Conservation (phyloP, 371 early-diverging fungal species). For the Blakeslea trispora region DNA sequence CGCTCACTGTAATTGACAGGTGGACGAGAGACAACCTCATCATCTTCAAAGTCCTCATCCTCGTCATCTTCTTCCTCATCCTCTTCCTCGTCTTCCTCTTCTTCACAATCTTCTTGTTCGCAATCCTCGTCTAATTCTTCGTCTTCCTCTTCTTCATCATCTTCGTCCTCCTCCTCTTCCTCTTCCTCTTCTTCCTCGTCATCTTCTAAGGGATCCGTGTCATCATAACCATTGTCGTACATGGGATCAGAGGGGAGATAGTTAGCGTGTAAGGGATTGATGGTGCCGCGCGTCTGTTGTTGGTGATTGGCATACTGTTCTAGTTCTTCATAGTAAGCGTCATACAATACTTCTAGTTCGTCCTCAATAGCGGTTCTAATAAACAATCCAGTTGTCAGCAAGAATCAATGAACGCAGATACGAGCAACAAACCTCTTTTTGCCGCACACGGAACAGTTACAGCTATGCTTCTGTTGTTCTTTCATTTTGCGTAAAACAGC, state of each 20-base stretch:
- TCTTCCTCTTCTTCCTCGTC: slow-evolving; percentile 33
- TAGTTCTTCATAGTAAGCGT: slow-evolving; percentile 90
- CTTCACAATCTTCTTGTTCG: slow-evolving; percentile 53
- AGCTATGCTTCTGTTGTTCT: slow-evolving; percentile 91
- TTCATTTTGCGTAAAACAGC: slow-evolving; percentile 90
- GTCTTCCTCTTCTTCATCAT: slow-evolving; percentile 31
- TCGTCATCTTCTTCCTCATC: slow-evolving; percentile 52
- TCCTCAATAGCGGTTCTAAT: slow-evolving; percentile 86
- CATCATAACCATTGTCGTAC: slow-evolving; percentile 21
- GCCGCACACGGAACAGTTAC: slow-evolving; percentile 87
- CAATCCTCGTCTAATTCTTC: slow-evolving; percentile 46
- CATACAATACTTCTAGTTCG: slow-evolving; percentile 88
- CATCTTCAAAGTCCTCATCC: slow-evolving; percentile 16
- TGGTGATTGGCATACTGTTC: slow-evolving; percentile 85
- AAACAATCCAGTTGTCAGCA: slow-evolving; percentile 1
- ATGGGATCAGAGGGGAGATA: slow-evolving; percentile 21
- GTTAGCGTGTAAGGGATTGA: slow-evolving; percentile 19
- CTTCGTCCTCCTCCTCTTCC: slow-evolving; percentile 28
- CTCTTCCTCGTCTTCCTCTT: slow-evolving; percentile 55
- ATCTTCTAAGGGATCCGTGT: slow-evolving; percentile 25
- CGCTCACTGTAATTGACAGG: slow-evolving; percentile 21
- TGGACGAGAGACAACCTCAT: slow-evolving; percentile 19
- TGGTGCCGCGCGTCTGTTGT: slow-evolving; percentile 49
- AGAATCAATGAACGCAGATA: not conserved
- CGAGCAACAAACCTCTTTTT: slow-evolving; percentile 68